Base-by-base conservation (phyloP, 2,329 filamentous ascomycete genomes). In the Trichothecium roseum region DNA sequence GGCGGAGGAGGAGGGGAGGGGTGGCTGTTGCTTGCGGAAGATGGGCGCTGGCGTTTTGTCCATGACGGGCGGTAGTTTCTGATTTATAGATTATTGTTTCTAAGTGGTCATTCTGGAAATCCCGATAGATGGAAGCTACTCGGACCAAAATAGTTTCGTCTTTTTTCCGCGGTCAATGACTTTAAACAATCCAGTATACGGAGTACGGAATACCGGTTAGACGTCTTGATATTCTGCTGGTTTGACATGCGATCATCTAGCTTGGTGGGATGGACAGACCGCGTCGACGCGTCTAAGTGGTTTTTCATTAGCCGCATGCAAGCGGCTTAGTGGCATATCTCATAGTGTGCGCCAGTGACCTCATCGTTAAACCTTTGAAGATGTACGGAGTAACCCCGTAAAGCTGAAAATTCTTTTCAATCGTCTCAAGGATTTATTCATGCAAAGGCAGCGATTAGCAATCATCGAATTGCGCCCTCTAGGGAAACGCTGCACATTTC, bases 1-100 rank as follows among this genome's bases (percentile, higher is more conserved):
- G 29, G 73, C 71, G 34, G 82, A 78, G 4, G 65, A 63, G 8
- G 52, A 57, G 29, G 57, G 53, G 17, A 45, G 50, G 52, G 50
- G 41, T 30, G 44, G 43, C 36, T 52, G 50, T 40, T 53, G 47
- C 20, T 48, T 53, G 42, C 58, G 57, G 37, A 60, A 62, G 41
- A 62, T 52, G 34, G 54, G 51, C 22, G 56, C 52, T 37, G 59
- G 57, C 33, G 57, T 61, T 40, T 50, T 49, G 45, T 63, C 59
- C 60, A 63, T 63, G 24, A 16, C 42, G 30, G 15, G 28, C n/a
- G 37, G 40, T 35, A 22, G 9, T 28, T 8, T 13, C 28, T 24
- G 13, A 29, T 10, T 15, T 31, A 17, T 8, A 22, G 10, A 31
- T 10, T 31, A 16, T 32, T 18, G 16, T 3, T 10, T 18, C 4